phyloP scores from a whole-genome alignment of 2,329 filamentous ascomycete genomes.

The Penicillium thymicola region DNA sequence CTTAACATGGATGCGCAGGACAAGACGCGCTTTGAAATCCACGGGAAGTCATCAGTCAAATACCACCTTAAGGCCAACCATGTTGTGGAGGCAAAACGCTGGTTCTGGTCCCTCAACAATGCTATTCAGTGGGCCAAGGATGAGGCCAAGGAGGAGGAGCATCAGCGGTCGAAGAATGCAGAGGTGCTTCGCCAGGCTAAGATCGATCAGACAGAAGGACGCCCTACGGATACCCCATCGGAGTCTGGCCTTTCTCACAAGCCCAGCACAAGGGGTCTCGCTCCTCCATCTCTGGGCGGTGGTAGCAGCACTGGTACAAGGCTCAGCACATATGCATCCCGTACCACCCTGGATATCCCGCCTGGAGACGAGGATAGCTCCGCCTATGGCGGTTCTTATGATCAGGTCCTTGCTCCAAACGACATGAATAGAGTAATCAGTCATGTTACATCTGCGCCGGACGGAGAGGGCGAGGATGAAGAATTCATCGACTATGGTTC shows the following conservation, averaged over 20 bases:
- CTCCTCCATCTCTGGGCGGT: conserved; percentile 35
- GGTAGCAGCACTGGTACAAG: conserved; percentile 43
- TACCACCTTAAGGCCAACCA: conserved; percentile 98
- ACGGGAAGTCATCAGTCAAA: conserved; percentile 96
- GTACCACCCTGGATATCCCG: conserved; percentile 47
- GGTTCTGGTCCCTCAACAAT: conserved; percentile 99
- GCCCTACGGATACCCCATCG: conserved; percentile 47
- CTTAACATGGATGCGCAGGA: conserved; percentile 96
- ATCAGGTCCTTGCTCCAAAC: conserved; percentile 51
- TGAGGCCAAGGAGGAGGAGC: conserved; percentile 86
- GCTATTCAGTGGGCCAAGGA: conserved; percentile 98
- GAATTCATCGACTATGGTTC: conserved; percentile 79
- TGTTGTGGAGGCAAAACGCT: conserved; percentile 94
- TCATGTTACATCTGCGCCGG: conserved; percentile 50
- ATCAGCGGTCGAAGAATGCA: conserved; percentile 68
- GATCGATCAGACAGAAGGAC: conserved; percentile 63
- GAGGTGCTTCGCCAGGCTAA: conserved; percentile 77
- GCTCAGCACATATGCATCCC: conserved; percentile 50
- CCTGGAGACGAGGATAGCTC: conserved; percentile 54
- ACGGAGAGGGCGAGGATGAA: conserved; percentile 66
- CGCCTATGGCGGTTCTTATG: conserved; percentile 51
- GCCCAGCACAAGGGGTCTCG: conserved; percentile 37
- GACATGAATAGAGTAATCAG: conserved; percentile 51
- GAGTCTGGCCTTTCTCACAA: conserved; percentile 34
- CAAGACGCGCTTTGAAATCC: conserved; percentile 96